These are phyloP conservation scores for Colletotrichum sp. DNA, from an alignment of 2,329 filamentous ascomycete species.

Conservation along the genomic window DNA sequence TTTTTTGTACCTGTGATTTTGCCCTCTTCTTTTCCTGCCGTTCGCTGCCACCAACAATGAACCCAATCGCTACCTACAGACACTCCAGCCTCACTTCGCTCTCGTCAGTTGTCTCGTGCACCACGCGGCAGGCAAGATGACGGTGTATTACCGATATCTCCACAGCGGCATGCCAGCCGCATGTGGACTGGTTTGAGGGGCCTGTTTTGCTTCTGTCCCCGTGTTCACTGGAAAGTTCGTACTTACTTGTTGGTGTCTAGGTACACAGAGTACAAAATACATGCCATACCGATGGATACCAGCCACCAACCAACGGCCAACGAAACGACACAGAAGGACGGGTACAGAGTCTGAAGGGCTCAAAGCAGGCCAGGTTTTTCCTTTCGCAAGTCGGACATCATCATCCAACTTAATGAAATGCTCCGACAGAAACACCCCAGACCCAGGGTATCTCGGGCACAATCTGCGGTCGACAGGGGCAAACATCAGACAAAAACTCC, in stretches of 20 bases:
- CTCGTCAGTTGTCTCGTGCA: neutral
- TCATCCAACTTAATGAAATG: slow-evolving; percentile 19
- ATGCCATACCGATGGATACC: neutral
- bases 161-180: neutral
- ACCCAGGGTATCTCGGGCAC: slow-evolving; percentile 13
- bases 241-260: neutral
- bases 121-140: neutral
- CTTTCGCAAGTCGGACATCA: slow-evolving; percentile 5
- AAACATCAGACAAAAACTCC: slow-evolving; percentile 18
- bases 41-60: neutral
- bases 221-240: neutral
- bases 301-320: neutral
- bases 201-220: neutral
- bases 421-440: slow-evolving; percentile 19
- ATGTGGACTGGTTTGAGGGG: neutral
- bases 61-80: neutral
- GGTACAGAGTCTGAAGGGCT: neutral
- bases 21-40: neutral
- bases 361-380: neutral
- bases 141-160: neutral
- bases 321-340: neutral
- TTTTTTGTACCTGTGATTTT: neutral
- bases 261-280: neutral
- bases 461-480: slow-evolving; percentile 3
- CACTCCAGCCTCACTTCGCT: neutral